A percentile compares a stretch with the other conserved stretches of the same genome.
Conservation (phyloP, 192 early-diverging fungal species). For the Linnemannia elongata region DNA sequence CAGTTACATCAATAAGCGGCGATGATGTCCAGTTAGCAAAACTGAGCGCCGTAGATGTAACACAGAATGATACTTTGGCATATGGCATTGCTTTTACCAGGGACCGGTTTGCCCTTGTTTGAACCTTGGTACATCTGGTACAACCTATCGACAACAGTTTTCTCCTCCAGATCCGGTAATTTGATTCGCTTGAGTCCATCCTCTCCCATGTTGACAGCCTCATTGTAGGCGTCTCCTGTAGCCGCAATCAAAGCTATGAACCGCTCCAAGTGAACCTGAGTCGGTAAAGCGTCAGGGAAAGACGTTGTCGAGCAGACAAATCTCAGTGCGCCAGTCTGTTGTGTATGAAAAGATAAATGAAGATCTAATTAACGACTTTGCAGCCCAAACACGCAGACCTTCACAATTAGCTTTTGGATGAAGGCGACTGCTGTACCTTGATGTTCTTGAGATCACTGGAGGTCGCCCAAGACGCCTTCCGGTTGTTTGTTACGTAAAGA, state of each 20-base stretch:
- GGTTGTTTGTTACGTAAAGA: conserved; percentile 75
- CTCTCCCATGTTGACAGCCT: conserved; percentile 79
- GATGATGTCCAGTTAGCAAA: background rate
- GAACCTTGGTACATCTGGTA: conserved; percentile 77
- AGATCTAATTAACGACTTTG: background rate
- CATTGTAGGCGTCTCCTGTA: conserved; percentile 79
- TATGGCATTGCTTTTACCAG: conserved; percentile 21
- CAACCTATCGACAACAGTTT: conserved; percentile 50
- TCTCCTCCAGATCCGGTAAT: conserved; percentile 80
- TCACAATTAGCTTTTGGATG: too few relatives aligned
- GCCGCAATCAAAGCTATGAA: conserved; percentile 73
- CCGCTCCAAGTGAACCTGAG: conserved; percentile 65
- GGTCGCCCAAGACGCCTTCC: conserved; percentile 79
- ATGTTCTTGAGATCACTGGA: conserved; percentile 44
- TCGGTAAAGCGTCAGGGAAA: conserved; percentile 59
- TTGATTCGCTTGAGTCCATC: conserved; percentile 81
- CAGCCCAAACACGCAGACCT: background rate
- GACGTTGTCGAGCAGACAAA: conserved; percentile 59
- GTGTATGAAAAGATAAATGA: background rate
- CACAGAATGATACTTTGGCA: background rate
- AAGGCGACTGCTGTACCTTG: conserved; percentile 28
- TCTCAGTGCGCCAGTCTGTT: conserved; percentile 59
- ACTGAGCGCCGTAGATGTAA: background rate
- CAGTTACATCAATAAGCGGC: background rate
- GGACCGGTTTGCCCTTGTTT: conserved; percentile 28